Percentiles rank a stretch among this genome's conserved stretches.
Evolutionary conservation across 306 rosid species (phyloP).

Genomic region (Begonia fuchsioides): DNA sequence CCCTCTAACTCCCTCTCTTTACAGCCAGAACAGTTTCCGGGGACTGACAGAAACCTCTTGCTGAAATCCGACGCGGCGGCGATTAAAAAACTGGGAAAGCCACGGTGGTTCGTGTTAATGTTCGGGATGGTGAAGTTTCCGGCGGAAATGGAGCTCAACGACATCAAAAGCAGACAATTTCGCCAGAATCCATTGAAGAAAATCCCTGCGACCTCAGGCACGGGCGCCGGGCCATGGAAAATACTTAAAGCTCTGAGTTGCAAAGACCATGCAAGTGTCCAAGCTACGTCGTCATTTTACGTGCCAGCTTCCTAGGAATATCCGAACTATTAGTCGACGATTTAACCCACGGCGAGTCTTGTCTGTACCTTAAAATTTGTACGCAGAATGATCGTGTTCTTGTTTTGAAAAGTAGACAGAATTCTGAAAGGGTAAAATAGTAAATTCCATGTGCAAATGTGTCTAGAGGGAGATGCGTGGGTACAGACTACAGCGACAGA

Average conservation of each 20-base stretch:
- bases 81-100: constrained; percentile 24
- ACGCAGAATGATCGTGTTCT: too few relatives aligned
- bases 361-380: too few relatives aligned
- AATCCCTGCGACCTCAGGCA: neutral
- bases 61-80: constrained; percentile 11
- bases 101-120: constrained; percentile 52
- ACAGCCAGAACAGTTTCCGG: constrained; percentile 16
- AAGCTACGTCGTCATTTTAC: constrained; percentile 39
- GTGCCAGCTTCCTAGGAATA: constrained; percentile 17
- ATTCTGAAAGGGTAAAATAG: too few relatives aligned
- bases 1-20: constrained; percentile 10
- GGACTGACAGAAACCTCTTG: neutral
- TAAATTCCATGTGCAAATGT: too few relatives aligned
- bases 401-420: too few relatives aligned
- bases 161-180: constrained; percentile 54
- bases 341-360: too few relatives aligned
- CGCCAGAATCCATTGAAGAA: constrained; percentile 27
- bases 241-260: constrained; percentile 64
- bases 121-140: constrained; percentile 60
- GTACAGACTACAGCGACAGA: too few relatives aligned
- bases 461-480: constrained; percentile 2
- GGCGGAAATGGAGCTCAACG: constrained; percentile 69
- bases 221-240: constrained; percentile 41
- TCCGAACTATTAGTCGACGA: too few relatives aligned
- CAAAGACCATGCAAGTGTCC: constrained; percentile 48